A percentile compares a stretch with the other conserved stretches of the same genome.
Evolutionary conservation across 1,284 basidiomycete species (phyloP).

Genomic region (Tilletia horrida): DNA sequence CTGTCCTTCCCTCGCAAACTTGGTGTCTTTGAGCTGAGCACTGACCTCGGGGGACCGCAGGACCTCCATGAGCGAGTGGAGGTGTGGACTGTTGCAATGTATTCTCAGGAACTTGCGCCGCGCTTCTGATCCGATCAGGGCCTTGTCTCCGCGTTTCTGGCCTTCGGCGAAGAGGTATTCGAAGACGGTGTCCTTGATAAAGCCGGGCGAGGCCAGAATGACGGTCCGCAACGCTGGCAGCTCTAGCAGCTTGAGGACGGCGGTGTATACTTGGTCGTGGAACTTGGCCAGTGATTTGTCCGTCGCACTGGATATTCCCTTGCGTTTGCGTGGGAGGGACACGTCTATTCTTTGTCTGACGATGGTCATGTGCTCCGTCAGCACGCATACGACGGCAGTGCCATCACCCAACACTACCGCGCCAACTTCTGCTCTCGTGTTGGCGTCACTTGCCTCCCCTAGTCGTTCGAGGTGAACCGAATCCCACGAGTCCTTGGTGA

Average conservation of each 20-base stretch:
- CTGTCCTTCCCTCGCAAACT: conserved; percentile 89
- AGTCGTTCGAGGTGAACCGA: conserved; percentile 77
- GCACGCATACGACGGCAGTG: conserved; percentile 83
- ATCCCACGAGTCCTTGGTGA: conserved; percentile 90
- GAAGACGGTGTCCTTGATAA: conserved; percentile 84
- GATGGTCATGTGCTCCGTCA: conserved; percentile 95
- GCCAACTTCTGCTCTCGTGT: conserved; percentile 89
- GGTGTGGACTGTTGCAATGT: conserved; percentile 87
- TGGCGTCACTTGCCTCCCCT: conserved; percentile 82
- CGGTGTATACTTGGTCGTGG: conserved; percentile 78
- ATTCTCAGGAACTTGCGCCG: conserved; percentile 83
- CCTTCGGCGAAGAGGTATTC: conserved; percentile 62
- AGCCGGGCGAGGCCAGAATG: conserved; percentile 93
- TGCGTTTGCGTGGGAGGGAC: conserved; percentile 77
- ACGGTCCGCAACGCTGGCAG: conserved; percentile 78
- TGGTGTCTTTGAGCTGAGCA: conserved; percentile 85
- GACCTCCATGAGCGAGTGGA: conserved; percentile 83
- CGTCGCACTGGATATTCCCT: conserved; percentile 43
- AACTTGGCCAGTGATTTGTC: conserved; percentile 62
- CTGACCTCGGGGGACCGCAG: conserved; percentile 33
- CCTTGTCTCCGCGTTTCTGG: conserved; percentile 74
- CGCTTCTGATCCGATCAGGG: conserved; percentile 65
- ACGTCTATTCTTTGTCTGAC: conserved; percentile 87
- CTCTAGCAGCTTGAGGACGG: conserved; percentile 84
- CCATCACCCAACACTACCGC: conserved; percentile 95